Evolutionary conservation across 148 eudicot genomes (phyloP).

Genomic region (Euryodendron excelsum): DNA sequence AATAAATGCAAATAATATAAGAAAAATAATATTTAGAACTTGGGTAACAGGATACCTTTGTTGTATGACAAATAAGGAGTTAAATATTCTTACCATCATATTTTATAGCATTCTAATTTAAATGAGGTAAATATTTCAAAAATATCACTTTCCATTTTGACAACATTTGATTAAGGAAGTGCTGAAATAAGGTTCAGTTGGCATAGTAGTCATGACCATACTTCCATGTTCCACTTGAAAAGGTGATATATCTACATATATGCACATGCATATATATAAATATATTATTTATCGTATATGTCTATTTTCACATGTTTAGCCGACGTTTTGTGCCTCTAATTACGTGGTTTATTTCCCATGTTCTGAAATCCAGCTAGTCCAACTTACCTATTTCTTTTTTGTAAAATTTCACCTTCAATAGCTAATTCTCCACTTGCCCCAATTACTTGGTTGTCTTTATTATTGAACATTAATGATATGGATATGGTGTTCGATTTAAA

Average conservation of each 20-base stretch:
- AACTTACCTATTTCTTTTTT: background rate
- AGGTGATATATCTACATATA: background rate
- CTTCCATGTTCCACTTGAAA: background rate
- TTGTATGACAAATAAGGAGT: background rate
- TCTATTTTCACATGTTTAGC: background rate
- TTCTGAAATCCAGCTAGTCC: background rate
- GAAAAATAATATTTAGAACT: background rate
- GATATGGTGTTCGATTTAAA: conserved; percentile 2
- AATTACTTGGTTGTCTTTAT: background rate
- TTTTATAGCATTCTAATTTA: background rate
- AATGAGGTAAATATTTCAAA: background rate
- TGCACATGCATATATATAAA: background rate
- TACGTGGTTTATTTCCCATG: background rate
- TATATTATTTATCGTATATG: too few species aligned
- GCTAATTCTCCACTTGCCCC: background rate
- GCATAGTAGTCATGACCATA: background rate
- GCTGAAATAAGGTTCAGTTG: conserved; percentile 1
- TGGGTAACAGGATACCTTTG: background rate
- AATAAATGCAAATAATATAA: background rate
- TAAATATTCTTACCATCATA: background rate
- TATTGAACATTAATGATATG: background rate
- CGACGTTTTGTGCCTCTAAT: background rate
- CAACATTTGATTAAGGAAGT: background rate
- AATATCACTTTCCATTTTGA: background rate
- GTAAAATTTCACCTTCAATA: background rate